Conservation (phyloP, 768 basidiomycete species). For the Suillus occidentalis region DNA sequence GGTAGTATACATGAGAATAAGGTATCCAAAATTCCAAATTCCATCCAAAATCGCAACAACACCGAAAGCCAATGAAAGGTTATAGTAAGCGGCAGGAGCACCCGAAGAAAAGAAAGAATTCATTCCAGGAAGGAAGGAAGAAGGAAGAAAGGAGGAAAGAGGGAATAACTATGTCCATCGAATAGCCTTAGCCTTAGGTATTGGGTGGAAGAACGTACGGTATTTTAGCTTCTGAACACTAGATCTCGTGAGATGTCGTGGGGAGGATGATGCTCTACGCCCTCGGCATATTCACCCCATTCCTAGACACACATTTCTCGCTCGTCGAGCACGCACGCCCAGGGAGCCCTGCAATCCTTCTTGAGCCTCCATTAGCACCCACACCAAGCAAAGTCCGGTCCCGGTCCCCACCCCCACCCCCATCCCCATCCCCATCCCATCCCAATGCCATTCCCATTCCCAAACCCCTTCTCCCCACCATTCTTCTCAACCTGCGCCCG, state of each 20-base stretch:
- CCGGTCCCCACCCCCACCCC: too few species aligned
- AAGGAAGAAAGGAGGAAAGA: not conserved
- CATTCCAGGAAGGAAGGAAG: too few species aligned
- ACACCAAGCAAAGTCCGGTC: not conserved
- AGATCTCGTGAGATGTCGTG: too few species aligned
- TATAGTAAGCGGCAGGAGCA: slow-evolving; percentile 1
- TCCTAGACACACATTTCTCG: not conserved
- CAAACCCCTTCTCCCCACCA: slow-evolving; percentile 20
- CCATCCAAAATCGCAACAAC: not conserved
- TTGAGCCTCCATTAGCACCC: slow-evolving; percentile 26
- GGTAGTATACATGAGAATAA: slow-evolving; percentile 1
- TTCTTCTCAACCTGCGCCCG: slow-evolving; percentile 43
- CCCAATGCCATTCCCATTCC: too few species aligned
- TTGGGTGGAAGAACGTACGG: slow-evolving; percentile 1
- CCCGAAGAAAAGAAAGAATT: too few species aligned
- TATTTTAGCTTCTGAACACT: too few species aligned
- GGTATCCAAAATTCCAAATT: not conserved
- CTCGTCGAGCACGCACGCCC: slow-evolving; percentile 27
- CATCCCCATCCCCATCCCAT: too few species aligned
- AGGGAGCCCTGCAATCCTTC: slow-evolving; percentile 30
- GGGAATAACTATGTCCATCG: not conserved
- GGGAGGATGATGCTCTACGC: too few species aligned
- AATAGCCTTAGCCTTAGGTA: slow-evolving; percentile 4
- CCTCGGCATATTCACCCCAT: not conserved
- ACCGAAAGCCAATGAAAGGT: not conserved